Base-by-base conservation (phyloP, 2,329 filamentous ascomycete species). In the Apiospora pterosperma region DNA sequence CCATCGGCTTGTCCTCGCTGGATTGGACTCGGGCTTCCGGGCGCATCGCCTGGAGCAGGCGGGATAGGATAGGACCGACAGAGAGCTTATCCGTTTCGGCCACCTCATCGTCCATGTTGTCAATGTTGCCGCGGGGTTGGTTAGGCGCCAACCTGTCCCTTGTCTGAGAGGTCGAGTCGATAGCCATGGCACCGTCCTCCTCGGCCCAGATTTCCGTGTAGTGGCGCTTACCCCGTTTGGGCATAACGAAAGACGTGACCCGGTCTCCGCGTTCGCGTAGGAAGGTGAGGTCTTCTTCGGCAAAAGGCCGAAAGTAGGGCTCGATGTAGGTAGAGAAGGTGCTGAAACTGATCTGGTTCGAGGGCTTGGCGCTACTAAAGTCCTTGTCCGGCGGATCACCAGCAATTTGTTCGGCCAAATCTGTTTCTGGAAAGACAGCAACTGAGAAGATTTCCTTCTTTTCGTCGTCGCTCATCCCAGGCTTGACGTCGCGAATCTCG, bases 261-360 rank as follows among this genome's bases (percentile, higher is more conserved):
- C 96, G 88, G 76, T 99, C 94, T 64, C 94, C 93, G 72, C 92
- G 87, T 78, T 99, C 96, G 72, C 94, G 90, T 41, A 99, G 79
- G 75, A 97, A 99, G 0, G 92, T 93, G 58, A 97, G 86, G 74
- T 99, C 96, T 75, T 99, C 96, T 74, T 99, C 96, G 0, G 90
- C 92, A 70, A 97, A 91, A 0, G 91, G 89, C 6, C 95, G 88
- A 69, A 97, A 96, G 79, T 92, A 98, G 0, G 94, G 92, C 68
- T 99, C 96, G 63, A 96, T 86, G 74, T 96, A 97, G 6, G 91
- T 89, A n/a, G 91, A 90, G 77, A 99, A 99, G 1, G 95, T 97
- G 64, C 88, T 91, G 69, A 96, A 96, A 75, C 92, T 94, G 76
- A 98, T 96, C 80, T 99, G 96, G 72, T 95, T 97, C 23, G 90